These are phyloP conservation scores for Volvox africanus DNA, from an alignment of 139 green algal species.

Conservation along the genomic window DNA sequence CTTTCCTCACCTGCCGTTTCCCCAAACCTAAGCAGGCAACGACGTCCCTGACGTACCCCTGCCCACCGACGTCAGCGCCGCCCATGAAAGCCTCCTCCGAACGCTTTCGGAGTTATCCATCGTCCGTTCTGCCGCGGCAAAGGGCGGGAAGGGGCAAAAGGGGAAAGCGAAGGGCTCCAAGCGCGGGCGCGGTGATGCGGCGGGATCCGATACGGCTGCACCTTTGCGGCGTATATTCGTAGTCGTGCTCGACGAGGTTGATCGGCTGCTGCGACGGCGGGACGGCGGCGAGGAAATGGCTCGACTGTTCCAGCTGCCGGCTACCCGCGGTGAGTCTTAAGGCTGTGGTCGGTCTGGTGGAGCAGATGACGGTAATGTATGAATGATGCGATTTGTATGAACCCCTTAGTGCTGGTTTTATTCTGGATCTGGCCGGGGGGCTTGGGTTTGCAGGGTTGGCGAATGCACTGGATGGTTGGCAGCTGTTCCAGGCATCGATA, in stretches of 20 bases:
- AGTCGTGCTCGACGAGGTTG: conserved; percentile 72
- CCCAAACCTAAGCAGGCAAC: no score
- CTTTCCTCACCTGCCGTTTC: no score
- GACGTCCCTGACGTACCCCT: not conserved
- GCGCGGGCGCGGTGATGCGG: not conserved
- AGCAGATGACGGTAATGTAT: not conserved
- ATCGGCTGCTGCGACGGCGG: conserved; percentile 54
- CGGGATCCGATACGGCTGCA: not conserved
- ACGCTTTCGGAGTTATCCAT: not conserved
- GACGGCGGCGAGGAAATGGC: conserved; percentile 52
- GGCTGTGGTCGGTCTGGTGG: not conserved
- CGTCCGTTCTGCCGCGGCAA: not conserved
- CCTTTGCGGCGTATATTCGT: conserved; percentile 33
- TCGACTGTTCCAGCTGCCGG: conserved; percentile 67
- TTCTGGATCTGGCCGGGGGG: not conserved
- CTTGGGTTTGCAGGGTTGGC: not conserved
- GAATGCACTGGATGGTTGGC: no score
- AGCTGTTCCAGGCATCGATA: no score
- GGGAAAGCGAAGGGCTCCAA: not conserved
- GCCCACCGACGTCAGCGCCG: not conserved
- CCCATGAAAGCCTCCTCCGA: not conserved
- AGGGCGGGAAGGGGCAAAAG: not conserved
- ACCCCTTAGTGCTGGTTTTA: not conserved
- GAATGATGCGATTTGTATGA: not conserved
- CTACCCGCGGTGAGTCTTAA: conserved; percentile 10